These are phyloP conservation scores for Ajuga chamaepitys DNA, from an alignment of 257 asterid species.

Conservation along the genomic window DNA sequence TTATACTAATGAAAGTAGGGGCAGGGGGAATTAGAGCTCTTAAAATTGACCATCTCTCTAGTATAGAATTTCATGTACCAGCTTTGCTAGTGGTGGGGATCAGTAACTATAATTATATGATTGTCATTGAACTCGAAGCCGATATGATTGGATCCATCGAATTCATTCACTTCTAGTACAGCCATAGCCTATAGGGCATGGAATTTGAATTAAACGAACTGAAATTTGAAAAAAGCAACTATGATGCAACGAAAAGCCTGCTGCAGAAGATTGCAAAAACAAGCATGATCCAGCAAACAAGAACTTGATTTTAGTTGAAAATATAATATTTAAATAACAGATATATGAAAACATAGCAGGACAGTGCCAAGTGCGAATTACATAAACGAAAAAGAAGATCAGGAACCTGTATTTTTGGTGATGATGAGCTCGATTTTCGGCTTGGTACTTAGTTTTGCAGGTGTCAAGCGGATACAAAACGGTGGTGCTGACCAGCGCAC, in stretches of 20 bases:
- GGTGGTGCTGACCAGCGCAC: conserved; percentile 87
- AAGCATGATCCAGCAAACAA: conserved; percentile 11
- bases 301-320: too few species aligned
- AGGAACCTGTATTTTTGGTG: conserved; percentile 69
- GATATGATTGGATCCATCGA: neutral
- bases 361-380: neutral
- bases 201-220: neutral
- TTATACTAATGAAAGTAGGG: neutral
- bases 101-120: neutral
- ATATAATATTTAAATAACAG: neutral
- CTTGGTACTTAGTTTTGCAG: conserved; percentile 88
- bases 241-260: neutral
- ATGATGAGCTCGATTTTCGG: conserved; percentile 78
- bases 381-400: neutral
- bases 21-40: neutral
- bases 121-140: neutral
- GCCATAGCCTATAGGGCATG: neutral
- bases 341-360: neutral
- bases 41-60: neutral
- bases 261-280: neutral
- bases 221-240: neutral
- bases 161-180: neutral
- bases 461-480: conserved; percentile 86
- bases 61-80: neutral
- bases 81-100: neutral